phyloP scores from a whole-genome alignment of 163 green algal species.

The Chlamydomonas reinhardtii region DNA sequence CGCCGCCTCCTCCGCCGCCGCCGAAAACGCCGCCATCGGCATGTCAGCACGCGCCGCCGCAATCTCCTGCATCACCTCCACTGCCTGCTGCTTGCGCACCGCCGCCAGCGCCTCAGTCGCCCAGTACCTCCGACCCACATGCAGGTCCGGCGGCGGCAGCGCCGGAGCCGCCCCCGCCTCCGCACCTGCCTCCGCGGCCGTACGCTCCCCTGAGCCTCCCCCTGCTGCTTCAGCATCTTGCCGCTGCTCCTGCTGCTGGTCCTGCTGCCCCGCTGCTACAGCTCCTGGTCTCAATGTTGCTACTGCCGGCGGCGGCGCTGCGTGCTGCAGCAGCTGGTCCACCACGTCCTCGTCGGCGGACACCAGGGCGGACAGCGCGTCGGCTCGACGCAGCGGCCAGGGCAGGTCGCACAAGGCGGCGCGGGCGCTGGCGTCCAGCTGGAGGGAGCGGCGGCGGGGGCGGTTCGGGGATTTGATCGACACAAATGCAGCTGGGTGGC shows the following conservation, averaged over 20 bases:
- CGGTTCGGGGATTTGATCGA: too few species aligned
- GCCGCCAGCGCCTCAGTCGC: constrained; percentile 15
- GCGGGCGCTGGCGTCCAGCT: not conserved
- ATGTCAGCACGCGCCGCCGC: not conserved
- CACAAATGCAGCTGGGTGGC: too few species aligned
- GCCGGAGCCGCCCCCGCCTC: not conserved
- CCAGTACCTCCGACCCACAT: constrained; percentile 18
- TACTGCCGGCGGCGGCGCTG: not conserved
- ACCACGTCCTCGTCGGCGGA: not conserved
- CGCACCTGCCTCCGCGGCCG: not conserved
- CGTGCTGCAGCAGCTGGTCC: constrained; percentile 2
- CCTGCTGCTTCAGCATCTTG: not conserved
- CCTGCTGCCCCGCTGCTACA: not conserved
- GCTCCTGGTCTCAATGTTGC: not conserved
- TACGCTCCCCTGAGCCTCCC: not conserved
- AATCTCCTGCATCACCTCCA: not conserved
- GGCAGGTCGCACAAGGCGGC: constrained; percentile 8
- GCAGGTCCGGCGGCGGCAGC: not conserved
- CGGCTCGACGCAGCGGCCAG: constrained; percentile 16
- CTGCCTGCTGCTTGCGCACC: constrained; percentile 10
- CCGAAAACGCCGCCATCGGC: too few species aligned
- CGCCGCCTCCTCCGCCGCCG: not conserved
- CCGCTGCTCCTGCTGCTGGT: not conserved
- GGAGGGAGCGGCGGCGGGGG: not conserved
- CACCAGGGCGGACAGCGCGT: not conserved